These are phyloP conservation scores for Fusarium lyarnte DNA, from an alignment of 2,329 filamentous ascomycete species.

Conservation along the genomic window DNA sequence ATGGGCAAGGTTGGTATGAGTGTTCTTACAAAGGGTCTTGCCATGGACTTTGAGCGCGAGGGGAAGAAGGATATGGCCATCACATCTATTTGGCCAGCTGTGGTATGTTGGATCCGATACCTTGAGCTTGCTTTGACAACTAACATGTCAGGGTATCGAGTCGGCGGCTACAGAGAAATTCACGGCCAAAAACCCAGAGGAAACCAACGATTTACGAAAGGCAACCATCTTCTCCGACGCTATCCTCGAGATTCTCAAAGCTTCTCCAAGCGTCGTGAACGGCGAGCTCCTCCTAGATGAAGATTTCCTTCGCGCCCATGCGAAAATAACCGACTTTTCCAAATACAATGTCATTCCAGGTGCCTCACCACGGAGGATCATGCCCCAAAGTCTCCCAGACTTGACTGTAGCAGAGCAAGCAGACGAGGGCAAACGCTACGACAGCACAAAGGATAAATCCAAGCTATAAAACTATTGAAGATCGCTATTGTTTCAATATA, in stretches of 20 bases:
- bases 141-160: constrained; percentile 66
- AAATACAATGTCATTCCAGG: constrained; percentile 77
- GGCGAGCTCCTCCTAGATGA: constrained; percentile 80
- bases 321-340: constrained; percentile 74
- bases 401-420: constrained; percentile 80
- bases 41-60: constrained; percentile 81
- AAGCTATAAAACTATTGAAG: constrained; percentile 49
- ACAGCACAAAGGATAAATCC: constrained; percentile 63
- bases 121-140: not conserved
- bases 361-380: constrained; percentile 74
- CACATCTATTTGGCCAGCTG: constrained; percentile 84
- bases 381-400: constrained; percentile 76
- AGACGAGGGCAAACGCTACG: constrained; percentile 77
- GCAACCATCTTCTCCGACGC: constrained; percentile 82
- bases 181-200: constrained; percentile 54
- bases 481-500: constrained; percentile 18
- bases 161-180: constrained; percentile 75
- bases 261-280: constrained; percentile 70
- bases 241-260: constrained; percentile 74
- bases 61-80: constrained; percentile 75
- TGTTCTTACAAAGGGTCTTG: constrained; percentile 81
- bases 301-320: constrained; percentile 76
- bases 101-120: constrained; percentile 55
- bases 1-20: constrained; percentile 84
- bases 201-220: constrained; percentile 70